phyloP scores from a whole-genome alignment of 768 basidiomycete species.

The Phlebiopsis gigantea region DNA sequence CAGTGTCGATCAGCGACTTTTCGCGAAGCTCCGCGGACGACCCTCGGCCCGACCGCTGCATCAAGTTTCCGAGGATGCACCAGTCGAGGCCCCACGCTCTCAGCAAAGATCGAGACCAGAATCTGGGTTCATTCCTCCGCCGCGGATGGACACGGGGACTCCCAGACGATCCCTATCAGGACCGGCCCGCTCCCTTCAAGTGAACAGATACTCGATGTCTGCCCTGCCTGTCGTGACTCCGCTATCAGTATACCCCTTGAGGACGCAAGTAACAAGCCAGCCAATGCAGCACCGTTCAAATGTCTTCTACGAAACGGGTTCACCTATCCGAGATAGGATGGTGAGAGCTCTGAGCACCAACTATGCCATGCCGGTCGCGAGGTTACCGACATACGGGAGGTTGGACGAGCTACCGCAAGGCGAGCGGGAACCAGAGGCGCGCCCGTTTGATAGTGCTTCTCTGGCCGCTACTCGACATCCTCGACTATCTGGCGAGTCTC shows the following conservation, averaged over 20 bases:
- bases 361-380: slow-evolving; percentile 8
- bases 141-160: slow-evolving; percentile 25
- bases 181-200: slow-evolving; percentile 20
- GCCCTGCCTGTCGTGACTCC: slow-evolving; percentile 12
- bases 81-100: neutral
- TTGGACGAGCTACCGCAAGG: neutral
- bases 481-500: neutral
- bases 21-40: slow-evolving; percentile 19
- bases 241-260: slow-evolving; percentile 11
- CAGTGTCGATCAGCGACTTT: slow-evolving; percentile 18
- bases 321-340: slow-evolving; percentile 18
- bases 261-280: slow-evolving; percentile 6
- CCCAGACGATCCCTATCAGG: slow-evolving; percentile 29
- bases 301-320: slow-evolving; percentile 23
- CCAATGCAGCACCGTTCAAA: slow-evolving; percentile 9
- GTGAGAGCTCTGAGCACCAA: slow-evolving; percentile 9
- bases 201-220: slow-evolving; percentile 12
- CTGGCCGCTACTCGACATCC: neutral
- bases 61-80: slow-evolving; percentile 2
- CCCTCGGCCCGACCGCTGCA: slow-evolving; percentile 14
- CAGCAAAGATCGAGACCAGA: slow-evolving; percentile 9
- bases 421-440: neutral
- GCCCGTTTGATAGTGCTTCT: neutral
- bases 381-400: slow-evolving; percentile 9
- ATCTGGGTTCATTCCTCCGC: slow-evolving; percentile 17